Evolutionary conservation across 2,329 filamentous ascomycete species (phyloP).

Genomic region (Aspergillus sp.): DNA sequence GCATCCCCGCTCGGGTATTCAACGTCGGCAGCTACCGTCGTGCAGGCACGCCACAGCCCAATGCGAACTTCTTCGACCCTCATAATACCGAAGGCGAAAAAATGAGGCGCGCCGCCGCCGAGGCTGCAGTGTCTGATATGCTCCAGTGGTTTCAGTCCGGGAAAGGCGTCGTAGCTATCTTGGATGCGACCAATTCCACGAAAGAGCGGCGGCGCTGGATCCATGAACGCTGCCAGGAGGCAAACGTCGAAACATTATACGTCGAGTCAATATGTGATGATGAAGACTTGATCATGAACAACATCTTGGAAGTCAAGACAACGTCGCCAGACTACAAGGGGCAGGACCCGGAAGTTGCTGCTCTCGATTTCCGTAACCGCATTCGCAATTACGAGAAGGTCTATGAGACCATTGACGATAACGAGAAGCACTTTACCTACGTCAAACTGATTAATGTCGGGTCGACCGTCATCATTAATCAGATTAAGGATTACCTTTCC

Average conservation of each 20-base stretch:
- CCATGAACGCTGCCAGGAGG: slow-evolving; percentile 70
- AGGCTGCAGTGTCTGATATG: slow-evolving; percentile 93
- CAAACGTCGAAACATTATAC: slow-evolving; percentile 86
- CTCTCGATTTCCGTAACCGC: slow-evolving; percentile 86
- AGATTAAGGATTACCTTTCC: slow-evolving; percentile 94
- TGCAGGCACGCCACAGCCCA: slow-evolving; percentile 82
- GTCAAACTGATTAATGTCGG: slow-evolving; percentile 97
- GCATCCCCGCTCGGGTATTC: slow-evolving; percentile 90
- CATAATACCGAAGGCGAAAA: slow-evolving; percentile 88
- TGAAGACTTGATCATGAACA: slow-evolving; percentile 94
- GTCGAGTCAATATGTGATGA: slow-evolving; percentile 98
- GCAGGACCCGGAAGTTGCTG: slow-evolving; percentile 89
- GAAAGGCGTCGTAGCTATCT: slow-evolving; percentile 82
- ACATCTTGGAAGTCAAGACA: slow-evolving; percentile 96
- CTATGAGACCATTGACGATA: slow-evolving; percentile 88
- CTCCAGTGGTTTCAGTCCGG: slow-evolving; percentile 80
- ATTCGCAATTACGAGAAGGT: slow-evolving; percentile 98
- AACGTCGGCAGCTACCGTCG: slow-evolving; percentile 97
- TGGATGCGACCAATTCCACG: slow-evolving; percentile 96
- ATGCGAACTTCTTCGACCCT: slow-evolving; percentile 93
- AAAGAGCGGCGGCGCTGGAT: slow-evolving; percentile 91
- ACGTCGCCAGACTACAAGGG: slow-evolving; percentile 93
- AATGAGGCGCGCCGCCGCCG: slow-evolving; percentile 81
- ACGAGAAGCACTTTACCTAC: slow-evolving; percentile 86
- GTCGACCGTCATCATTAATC: slow-evolving; percentile 95